Percentiles rank a stretch among this genome's conserved stretches.
Evolutionary conservation across 768 basidiomycete genomes (phyloP).

Genomic region (Leucocoprinus sp.): DNA sequence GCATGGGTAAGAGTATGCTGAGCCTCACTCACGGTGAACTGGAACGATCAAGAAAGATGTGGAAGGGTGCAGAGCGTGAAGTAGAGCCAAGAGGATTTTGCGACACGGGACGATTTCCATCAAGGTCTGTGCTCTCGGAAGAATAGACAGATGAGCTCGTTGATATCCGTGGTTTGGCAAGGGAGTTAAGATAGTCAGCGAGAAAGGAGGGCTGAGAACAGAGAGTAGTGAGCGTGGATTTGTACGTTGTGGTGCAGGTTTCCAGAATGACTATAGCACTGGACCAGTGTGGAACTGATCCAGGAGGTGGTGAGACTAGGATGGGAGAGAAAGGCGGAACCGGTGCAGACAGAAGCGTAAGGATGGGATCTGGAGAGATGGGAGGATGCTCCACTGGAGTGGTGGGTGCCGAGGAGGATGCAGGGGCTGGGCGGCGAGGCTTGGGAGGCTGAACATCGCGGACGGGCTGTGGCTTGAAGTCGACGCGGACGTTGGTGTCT

Average conservation of each 20-base stretch:
- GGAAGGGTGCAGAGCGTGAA: slow-evolving; percentile 34
- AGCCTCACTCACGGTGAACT: slow-evolving; percentile 60
- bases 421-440: slow-evolving; percentile 23
- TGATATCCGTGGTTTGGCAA: slow-evolving; percentile 30
- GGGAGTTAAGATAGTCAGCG: slow-evolving; percentile 43
- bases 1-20: not conserved
- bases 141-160: slow-evolving; percentile 51
- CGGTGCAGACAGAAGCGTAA: slow-evolving; percentile 32
- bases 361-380: slow-evolving; percentile 41
- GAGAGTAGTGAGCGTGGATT: slow-evolving; percentile 61
- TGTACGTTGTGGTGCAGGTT: slow-evolving; percentile 58
- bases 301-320: slow-evolving; percentile 52
- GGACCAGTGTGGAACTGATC: slow-evolving; percentile 40
- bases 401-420: slow-evolving; percentile 19
- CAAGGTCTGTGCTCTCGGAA: slow-evolving; percentile 42
- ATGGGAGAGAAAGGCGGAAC: slow-evolving; percentile 59
- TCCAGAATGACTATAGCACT: slow-evolving; percentile 66
- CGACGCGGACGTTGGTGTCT: slow-evolving; percentile 37
- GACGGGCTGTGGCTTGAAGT: slow-evolving; percentile 20
- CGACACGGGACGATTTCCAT: slow-evolving; percentile 50
- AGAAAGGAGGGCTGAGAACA: slow-evolving; percentile 63
- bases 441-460: slow-evolving; percentile 15
- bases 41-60: slow-evolving; percentile 74
- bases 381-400: slow-evolving; percentile 32
- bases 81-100: slow-evolving; percentile 44